Base-by-base conservation (phyloP, 192 early-diverging fungal genomes). In the Rhizoclosmatium globosum region DNA sequence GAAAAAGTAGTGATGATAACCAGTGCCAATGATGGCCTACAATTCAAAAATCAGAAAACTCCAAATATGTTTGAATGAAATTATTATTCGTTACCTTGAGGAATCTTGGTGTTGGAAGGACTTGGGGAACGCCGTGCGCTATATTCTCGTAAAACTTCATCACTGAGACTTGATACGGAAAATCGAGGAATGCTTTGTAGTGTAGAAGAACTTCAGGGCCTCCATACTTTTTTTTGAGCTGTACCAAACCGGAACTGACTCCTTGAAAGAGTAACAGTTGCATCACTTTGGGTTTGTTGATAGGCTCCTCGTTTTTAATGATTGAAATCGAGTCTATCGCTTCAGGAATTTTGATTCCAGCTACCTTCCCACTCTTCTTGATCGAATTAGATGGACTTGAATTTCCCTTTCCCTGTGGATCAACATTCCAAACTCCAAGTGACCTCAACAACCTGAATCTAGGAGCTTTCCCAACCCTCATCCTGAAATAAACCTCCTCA, bases 71-170 rank as follows among this genome's bases (percentile, higher is more conserved):
- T 31, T 31, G 31, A 31, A 31, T 31, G 31, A 31, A 31, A 31
- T 31, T 31, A 31, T 31, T 64, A 13, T n/a, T 42, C 9, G 72
- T 71, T 17, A 39, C 47, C 17, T 46, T 2, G 21, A 79, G 39
- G 4, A 79, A 50, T 42, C 77, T 9, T 13, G 77, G 77, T 31
- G 77, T 79, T 64, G 77, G 77, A 72, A 79, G 43, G 4, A 72
- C 17, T 72, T 71, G 68, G 58, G 71, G 69, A 56, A 79, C 77
- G 19, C 77, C 77, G 15, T 61, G 31, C 17, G 77, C 68, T 44
- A 79, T 44, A 44, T 79, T 79, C 56, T 79, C 77, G 47, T 79
- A 79, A 53, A 76, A 76, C 47, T 76, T 76, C 74, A 76, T 76
- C 7, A 67, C 64, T 17, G 45, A 50, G 44, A 53, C 61, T 67